A percentile compares a stretch with the other conserved stretches of the same genome.
phyloP scores from a whole-genome alignment of 2,329 filamentous ascomycete genomes.

The Didymella glomerata region DNA sequence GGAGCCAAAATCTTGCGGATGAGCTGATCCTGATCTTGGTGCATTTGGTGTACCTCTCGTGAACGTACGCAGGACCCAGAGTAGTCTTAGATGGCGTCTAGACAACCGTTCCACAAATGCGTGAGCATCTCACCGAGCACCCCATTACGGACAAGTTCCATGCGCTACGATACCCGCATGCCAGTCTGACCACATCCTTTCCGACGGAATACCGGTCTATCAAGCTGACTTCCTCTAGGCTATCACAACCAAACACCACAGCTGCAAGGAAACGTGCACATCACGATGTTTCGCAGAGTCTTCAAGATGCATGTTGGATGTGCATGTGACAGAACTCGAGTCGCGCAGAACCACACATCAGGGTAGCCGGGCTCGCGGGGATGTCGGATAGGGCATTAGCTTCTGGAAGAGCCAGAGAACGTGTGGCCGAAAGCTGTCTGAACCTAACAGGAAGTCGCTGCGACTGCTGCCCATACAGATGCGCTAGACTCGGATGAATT shows the following conservation, averaged over 20 bases:
- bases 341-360: slow-evolving; percentile 4
- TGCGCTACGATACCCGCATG: background rate
- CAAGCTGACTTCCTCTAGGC: no score
- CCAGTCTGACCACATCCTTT: background rate
- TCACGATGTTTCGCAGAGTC: slow-evolving; percentile 5
- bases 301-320: slow-evolving; percentile 8
- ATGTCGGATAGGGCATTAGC: slow-evolving; percentile 20
- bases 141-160: background rate
- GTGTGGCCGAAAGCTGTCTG: slow-evolving; percentile 17
- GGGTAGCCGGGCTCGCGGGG: slow-evolving; percentile 12
- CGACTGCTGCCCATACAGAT: background rate
- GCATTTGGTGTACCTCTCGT: background rate
- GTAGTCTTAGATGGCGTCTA: background rate
- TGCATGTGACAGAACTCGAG: slow-evolving; percentile 17
- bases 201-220: slow-evolving; percentile 9
- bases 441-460: no score
- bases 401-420: slow-evolving; percentile 19
- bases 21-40: background rate
- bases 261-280: background rate
- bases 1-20: background rate
- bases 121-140: slow-evolving; percentile 3
- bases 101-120: background rate
- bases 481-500: slow-evolving; percentile 23
- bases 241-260: no score
- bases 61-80: slow-evolving; percentile 2